Conservation (phyloP, 2,329 filamentous ascomycete species). For the Didymella glomerata region DNA sequence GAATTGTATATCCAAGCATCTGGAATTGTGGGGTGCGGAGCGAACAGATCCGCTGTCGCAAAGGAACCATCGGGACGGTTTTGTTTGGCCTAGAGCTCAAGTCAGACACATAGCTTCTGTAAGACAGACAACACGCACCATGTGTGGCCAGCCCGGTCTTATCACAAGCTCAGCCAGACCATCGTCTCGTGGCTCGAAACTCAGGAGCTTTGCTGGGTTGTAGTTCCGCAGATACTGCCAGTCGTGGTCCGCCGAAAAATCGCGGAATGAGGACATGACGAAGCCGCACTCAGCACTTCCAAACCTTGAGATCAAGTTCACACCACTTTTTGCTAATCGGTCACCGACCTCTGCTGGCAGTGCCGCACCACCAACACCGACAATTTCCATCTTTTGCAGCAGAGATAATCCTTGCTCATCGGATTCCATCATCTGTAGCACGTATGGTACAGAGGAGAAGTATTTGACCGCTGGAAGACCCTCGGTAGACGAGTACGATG, state of each 20-base stretch:
- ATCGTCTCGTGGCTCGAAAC: conserved; percentile 53
- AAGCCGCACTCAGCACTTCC: conserved; percentile 74
- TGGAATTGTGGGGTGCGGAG: conserved; percentile 59
- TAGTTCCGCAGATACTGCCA: conserved; percentile 68
- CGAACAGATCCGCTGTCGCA: conserved; percentile 70
- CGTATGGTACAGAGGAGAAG: conserved; percentile 77
- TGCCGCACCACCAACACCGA: conserved; percentile 71
- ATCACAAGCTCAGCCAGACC: conserved; percentile 65
- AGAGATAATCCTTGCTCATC: conserved; percentile 86
- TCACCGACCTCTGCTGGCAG: conserved; percentile 64
- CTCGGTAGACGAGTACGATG: conserved; percentile 23
- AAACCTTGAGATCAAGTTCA: conserved; percentile 69
- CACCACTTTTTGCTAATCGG: conserved; percentile 57
- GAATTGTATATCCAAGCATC: conserved; percentile 70
- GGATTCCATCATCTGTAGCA: conserved; percentile 86
- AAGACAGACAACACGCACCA: conserved; percentile 37
- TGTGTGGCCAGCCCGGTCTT: conserved; percentile 64
- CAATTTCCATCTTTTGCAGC: conserved; percentile 62
- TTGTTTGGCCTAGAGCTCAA: conserved; percentile 55
- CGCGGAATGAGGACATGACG: conserved; percentile 67
- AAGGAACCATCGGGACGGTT: conserved; percentile 69
- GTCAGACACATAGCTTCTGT: conserved; percentile 1
- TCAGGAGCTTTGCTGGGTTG: conserved; percentile 56
- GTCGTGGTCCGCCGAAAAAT: conserved; percentile 62
- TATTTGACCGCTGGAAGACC: conserved; percentile 58